phyloP scores from a whole-genome alignment of 345 rosid species.

The Camelina laxa region DNA sequence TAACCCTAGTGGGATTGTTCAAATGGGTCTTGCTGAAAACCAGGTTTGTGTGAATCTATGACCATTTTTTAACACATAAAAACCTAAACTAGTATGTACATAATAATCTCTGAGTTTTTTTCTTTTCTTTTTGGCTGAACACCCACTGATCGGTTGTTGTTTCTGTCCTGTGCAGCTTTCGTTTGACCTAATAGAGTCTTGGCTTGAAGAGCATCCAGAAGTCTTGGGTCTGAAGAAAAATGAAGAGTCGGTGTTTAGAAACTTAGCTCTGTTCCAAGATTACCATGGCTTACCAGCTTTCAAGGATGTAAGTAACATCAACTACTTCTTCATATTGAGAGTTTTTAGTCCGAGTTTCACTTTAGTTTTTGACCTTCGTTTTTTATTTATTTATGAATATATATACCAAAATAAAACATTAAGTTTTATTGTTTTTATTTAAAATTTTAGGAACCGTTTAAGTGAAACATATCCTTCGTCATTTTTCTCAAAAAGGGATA shows the following conservation, averaged over 20 bases:
- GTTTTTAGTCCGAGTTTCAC: neutral
- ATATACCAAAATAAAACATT: too few species aligned
- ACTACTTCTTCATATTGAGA: neutral
- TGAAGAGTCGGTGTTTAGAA: slow-evolving; percentile 62
- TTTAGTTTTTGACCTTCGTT: neutral
- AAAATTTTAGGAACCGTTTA: too few species aligned
- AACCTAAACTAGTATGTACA: neutral
- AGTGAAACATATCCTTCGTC: too few species aligned
- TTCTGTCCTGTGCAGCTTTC: slow-evolving; percentile 58
- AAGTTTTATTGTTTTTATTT: too few species aligned
- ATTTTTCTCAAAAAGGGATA: too few species aligned
- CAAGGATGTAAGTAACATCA: slow-evolving; percentile 57
- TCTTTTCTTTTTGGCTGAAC: neutral
- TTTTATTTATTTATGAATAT: neutral
- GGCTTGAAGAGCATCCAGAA: slow-evolving; percentile 70
- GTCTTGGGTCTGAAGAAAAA: slow-evolving; percentile 56
- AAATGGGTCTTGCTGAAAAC: slow-evolving; percentile 96
- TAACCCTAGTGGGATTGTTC: slow-evolving; percentile 81
- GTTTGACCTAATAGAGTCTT: slow-evolving; percentile 68
- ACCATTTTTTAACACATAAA: neutral
- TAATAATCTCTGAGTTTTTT: neutral
- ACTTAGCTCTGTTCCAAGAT: slow-evolving; percentile 89
- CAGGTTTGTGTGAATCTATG: slow-evolving; percentile 56
- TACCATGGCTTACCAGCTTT: slow-evolving; percentile 81
- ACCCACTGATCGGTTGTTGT: slow-evolving; percentile 9